These are phyloP conservation scores for Globisporangium mamillatum DNA, from an alignment of 352 stramenopile genomes.

Conservation along the genomic window DNA sequence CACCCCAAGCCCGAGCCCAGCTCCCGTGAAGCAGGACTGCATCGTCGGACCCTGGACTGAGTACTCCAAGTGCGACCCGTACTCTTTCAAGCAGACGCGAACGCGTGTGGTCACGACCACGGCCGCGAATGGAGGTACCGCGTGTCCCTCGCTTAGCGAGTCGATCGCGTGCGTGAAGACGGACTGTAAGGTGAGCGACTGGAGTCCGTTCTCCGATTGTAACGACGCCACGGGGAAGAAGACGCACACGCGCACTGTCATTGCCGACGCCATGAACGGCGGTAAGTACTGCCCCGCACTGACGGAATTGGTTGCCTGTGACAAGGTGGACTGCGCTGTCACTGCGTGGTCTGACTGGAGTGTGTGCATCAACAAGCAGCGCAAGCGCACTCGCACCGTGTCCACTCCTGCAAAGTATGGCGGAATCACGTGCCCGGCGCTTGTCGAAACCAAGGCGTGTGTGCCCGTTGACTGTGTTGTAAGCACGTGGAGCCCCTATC, in stretches of 20 bases:
- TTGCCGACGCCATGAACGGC: constrained; percentile 34
- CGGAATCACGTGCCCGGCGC: constrained; percentile 24
- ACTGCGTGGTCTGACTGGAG: constrained; percentile 41
- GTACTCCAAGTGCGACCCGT: constrained; percentile 28
- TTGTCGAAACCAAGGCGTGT: constrained; percentile 31
- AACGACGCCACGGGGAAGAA: constrained; percentile 30
- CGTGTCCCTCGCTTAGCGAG: constrained; percentile 32
- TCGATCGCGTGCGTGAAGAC: constrained; percentile 22
- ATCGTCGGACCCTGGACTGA: constrained; percentile 31
- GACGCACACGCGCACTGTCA: constrained; percentile 44
- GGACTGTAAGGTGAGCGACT: constrained; percentile 30
- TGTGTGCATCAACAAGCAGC: constrained; percentile 32
- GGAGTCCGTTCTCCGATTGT: constrained; percentile 35
- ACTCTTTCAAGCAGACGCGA: constrained; percentile 32
- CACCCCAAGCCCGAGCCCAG: not conserved
- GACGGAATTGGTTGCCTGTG: constrained; percentile 26
- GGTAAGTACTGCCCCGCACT: constrained; percentile 28
- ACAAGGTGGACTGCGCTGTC: constrained; percentile 44
- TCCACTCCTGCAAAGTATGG: constrained; percentile 34
- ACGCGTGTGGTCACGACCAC: constrained; percentile 26
- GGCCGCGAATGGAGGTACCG: constrained; percentile 23
- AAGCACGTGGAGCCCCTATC: constrained; percentile 31
- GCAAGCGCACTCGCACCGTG: constrained; percentile 34
- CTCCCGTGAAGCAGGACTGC: constrained; percentile 22
- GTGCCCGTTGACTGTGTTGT: constrained; percentile 43